These are phyloP conservation scores for Paramecium caudatum DNA, from an alignment of 73 alveolate species.

Conservation along the genomic window DNA sequence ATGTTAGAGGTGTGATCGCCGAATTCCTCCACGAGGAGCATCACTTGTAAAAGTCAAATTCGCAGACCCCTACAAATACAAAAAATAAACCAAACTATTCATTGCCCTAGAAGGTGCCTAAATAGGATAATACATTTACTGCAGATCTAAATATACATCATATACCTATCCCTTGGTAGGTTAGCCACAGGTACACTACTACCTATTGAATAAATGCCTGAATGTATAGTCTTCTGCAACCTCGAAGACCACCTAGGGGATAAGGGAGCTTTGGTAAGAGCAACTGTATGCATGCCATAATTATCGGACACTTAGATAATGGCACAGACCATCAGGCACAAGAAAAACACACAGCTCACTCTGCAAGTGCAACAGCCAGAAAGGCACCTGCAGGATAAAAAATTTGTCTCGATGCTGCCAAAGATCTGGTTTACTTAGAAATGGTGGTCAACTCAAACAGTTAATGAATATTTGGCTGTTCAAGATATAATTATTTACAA, in stretches of 20 bases:
- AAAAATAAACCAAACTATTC: slow-evolving; percentile 91
- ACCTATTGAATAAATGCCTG: slow-evolving; percentile 95
- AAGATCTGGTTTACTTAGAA: too few relatives aligned
- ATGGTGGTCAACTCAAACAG: too few relatives aligned
- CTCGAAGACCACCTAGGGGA: slow-evolving; percentile 96
- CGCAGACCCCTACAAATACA: slow-evolving; percentile 96
- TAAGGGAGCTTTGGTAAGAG: slow-evolving; percentile 94
- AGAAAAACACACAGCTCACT: slow-evolving; percentile 87
- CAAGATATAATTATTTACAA: too few relatives aligned
- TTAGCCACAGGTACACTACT: slow-evolving; percentile 95
- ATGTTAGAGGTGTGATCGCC: slow-evolving; percentile 84
- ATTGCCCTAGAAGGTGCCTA: slow-evolving; percentile 97
- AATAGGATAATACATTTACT: slow-evolving; percentile 96
- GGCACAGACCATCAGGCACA: slow-evolving; percentile 94
- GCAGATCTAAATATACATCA: slow-evolving; percentile 88
- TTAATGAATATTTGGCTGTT: too few relatives aligned
- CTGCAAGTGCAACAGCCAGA: too few relatives aligned
- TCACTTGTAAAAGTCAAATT: slow-evolving; percentile 97
- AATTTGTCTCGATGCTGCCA: too few relatives aligned
- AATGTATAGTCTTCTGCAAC: slow-evolving; percentile 94
- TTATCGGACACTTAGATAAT: slow-evolving; percentile 95
- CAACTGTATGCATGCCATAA: slow-evolving; percentile 95
- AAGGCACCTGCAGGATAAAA: too few relatives aligned
- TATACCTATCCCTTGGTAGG: slow-evolving; percentile 75
- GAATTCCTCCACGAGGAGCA: slow-evolving; percentile 98